Conservation (phyloP, 2,329 filamentous ascomycete genomes). For the Pseudocercospora fijiensis region DNA sequence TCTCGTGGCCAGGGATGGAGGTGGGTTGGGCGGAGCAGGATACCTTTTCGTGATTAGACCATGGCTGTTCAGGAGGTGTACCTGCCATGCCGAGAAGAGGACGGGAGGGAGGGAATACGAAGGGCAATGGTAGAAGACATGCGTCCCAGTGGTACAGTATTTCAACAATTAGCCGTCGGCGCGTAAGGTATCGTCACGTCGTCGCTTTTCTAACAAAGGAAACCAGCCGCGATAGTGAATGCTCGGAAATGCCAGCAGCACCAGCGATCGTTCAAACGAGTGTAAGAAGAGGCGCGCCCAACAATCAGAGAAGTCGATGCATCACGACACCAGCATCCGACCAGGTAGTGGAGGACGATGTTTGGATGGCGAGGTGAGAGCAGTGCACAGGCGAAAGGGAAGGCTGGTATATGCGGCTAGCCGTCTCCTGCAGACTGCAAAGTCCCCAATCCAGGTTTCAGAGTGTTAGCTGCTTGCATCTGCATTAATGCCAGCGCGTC, state of each 20-base stretch:
- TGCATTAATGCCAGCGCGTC: constrained; percentile 17
- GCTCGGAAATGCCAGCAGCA: constrained; percentile 18
- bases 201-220: constrained; percentile 33
- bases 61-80: constrained; percentile 44
- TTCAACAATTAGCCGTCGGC: constrained; percentile 28
- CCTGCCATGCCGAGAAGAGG: constrained; percentile 43
- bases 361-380: constrained; percentile 23
- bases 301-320: constrained; percentile 31
- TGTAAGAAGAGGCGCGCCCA: constrained; percentile 35
- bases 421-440: constrained; percentile 18
- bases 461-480: constrained; percentile 17
- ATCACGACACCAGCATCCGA: constrained; percentile 29
- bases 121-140: constrained; percentile 33
- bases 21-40: constrained; percentile 19
- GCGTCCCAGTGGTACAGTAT: constrained; percentile 32
- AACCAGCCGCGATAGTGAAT: constrained; percentile 26
- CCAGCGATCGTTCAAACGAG: constrained; percentile 32
- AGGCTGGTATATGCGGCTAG: constrained; percentile 25
- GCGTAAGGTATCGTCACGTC: constrained; percentile 33
- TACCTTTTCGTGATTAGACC: constrained; percentile 51
- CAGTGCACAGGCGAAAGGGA: constrained; percentile 21
- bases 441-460: constrained; percentile 10
- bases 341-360: constrained; percentile 25
- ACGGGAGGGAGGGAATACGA: constrained; percentile 33
- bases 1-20: constrained; percentile 16